These are phyloP conservation scores for Tolypocladium tropicale DNA, from an alignment of 2,329 filamentous ascomycete genomes.

Conservation along the genomic window DNA sequence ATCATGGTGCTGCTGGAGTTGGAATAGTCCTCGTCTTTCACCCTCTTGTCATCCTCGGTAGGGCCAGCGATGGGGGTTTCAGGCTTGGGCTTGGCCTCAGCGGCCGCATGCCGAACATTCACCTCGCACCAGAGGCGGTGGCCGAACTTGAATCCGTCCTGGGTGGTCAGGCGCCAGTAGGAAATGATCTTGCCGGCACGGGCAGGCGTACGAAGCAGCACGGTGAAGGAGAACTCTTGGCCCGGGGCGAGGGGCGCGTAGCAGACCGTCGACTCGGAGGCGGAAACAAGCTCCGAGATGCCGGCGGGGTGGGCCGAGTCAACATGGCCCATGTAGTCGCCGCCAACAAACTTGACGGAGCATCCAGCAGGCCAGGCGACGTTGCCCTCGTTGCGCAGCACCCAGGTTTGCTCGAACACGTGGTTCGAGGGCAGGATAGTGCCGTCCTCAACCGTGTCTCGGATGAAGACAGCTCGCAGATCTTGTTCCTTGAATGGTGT, in stretches of 20 bases:
- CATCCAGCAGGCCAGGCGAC: conserved; percentile 79
- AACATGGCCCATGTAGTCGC: conserved; percentile 92
- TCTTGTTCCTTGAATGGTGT: conserved; percentile 16
- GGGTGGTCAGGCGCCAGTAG: conserved; percentile 88
- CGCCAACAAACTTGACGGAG: conserved; percentile 82
- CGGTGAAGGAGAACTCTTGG: conserved; percentile 69
- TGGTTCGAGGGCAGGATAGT: conserved; percentile 59
- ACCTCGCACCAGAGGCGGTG: conserved; percentile 95
- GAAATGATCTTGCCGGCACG: conserved; percentile 76
- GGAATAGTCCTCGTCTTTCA: conserved; percentile 16
- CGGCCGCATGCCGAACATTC: conserved; percentile 43
- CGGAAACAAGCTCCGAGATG: conserved; percentile 63
- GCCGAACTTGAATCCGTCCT: conserved; percentile 73
- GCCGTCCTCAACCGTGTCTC: conserved; percentile 72
- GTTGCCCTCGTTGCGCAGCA: conserved; percentile 73
- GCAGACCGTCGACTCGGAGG: conserved; percentile 74
- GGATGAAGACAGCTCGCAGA: conserved; percentile 54
- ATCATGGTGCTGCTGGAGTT: conserved; percentile 64
- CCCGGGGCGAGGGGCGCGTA: conserved; percentile 59
- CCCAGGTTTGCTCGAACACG: conserved; percentile 85
- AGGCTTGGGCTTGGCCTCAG: conserved; percentile 16
- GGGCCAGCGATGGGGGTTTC: conserved; percentile 3
- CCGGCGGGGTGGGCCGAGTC: conserved; percentile 73
- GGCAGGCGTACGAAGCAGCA: conserved; percentile 70
- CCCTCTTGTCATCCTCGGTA: conserved; percentile 15